A percentile compares a stretch with the other conserved stretches of the same genome.
These are phyloP conservation scores for Trametes pubescens DNA, from an alignment of 1,284 basidiomycete species.

Conservation along the genomic window DNA sequence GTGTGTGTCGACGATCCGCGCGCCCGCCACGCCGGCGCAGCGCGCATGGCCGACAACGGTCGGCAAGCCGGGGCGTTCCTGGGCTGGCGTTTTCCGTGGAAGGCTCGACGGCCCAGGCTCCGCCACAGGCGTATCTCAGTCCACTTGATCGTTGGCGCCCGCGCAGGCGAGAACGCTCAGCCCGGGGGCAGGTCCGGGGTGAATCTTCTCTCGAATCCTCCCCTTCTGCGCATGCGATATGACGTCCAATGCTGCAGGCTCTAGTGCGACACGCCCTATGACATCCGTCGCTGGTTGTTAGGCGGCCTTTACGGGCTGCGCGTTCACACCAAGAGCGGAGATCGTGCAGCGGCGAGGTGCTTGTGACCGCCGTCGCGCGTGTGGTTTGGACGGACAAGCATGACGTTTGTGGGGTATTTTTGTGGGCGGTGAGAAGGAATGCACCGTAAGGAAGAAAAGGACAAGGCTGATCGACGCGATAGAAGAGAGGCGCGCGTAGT, in stretches of 20 bases:
- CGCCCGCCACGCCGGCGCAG: neutral
- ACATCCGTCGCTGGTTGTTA: neutral
- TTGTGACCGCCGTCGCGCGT: slow-evolving; percentile 5
- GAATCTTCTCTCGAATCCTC: neutral
- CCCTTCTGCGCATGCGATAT: slow-evolving; percentile 4
- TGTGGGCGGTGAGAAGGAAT: slow-evolving; percentile 12
- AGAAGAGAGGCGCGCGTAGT: slow-evolving; percentile 6
- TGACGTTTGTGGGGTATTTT: slow-evolving; percentile 19
- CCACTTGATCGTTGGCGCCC: neutral
- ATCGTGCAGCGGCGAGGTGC: slow-evolving; percentile 3
- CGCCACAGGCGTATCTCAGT: slow-evolving; percentile 10
- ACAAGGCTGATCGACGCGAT: slow-evolving; percentile 17
- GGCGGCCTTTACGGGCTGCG: slow-evolving; percentile 6
- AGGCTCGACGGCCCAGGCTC: slow-evolving; percentile 5
- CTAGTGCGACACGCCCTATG: neutral
- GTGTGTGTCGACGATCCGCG: slow-evolving; percentile 10
- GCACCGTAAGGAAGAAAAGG: slow-evolving; percentile 12
- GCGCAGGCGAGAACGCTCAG: slow-evolving; percentile 5
- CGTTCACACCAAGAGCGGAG: neutral
- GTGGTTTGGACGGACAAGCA: neutral
- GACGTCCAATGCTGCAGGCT: slow-evolving; percentile 6
- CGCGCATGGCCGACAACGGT: neutral
- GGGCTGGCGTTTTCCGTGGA: neutral
- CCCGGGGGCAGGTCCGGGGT: slow-evolving; percentile 15
- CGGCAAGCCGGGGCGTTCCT: neutral